A percentile compares a stretch with the other conserved stretches of the same genome.
Evolutionary conservation across 108 stramenopile species (phyloP).

Genomic region (Nannochloropsis salina): DNA sequence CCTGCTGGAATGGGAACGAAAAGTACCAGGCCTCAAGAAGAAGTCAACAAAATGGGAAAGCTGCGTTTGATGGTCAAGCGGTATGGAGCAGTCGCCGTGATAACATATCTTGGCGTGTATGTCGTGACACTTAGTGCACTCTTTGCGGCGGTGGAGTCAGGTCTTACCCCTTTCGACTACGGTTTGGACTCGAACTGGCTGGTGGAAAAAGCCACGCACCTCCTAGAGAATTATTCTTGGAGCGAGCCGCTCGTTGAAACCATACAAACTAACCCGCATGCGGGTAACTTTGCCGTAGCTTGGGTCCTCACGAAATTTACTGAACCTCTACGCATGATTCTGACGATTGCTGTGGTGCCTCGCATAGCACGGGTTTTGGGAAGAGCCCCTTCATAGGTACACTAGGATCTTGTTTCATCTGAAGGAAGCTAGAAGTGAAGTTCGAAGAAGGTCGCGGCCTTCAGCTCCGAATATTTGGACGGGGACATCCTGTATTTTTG

Average conservation of each 20-base stretch:
- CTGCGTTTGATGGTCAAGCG: conserved; percentile 43
- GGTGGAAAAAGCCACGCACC: conserved; percentile 59
- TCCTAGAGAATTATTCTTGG: conserved; percentile 62
- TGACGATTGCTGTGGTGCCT: conserved; percentile 68
- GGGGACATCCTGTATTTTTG: no score
- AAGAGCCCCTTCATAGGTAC: conserved; percentile 43
- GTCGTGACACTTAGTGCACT: conserved; percentile 44
- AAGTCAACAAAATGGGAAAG: conserved; percentile 24
- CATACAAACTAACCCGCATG: conserved; percentile 64
- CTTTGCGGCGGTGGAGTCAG: conserved; percentile 21
- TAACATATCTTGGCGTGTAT: conserved; percentile 54
- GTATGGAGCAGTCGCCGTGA: conserved; percentile 51
- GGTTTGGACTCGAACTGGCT: conserved; percentile 58
- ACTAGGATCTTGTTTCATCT: not conserved
- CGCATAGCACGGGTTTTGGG: conserved; percentile 59
- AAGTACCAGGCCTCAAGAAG: not conserved
- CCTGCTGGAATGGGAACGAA: conserved; percentile 11
- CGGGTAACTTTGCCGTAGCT: conserved; percentile 79
- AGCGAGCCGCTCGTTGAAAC: conserved; percentile 59
- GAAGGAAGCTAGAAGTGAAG: no score
- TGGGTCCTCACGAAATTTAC: conserved; percentile 87
- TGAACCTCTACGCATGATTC: conserved; percentile 74
- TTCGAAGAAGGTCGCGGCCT: no score
- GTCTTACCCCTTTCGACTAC: conserved; percentile 45
- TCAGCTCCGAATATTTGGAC: no score